Evolutionary conservation across 495 filamentous ascomycete genomes (phyloP), one percentile per base, ranked within the genome.

Genomic region (Pyrenopolyporus hunteri): DNA sequence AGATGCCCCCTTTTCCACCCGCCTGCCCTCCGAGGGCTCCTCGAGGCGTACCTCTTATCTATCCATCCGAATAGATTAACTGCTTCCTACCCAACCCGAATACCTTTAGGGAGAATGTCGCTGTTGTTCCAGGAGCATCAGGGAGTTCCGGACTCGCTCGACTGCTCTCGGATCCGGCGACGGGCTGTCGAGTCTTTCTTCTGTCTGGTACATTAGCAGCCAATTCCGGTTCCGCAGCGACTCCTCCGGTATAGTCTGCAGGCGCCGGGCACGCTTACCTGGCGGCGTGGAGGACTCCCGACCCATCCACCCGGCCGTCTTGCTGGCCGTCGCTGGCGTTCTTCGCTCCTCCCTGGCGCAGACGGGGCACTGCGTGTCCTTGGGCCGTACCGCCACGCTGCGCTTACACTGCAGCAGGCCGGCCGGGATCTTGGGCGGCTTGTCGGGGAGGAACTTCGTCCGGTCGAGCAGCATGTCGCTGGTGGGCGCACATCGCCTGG

Each of bases 391-490:
- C 4, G 66, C 68, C 28, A 6, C 22, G 8, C 22, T 29, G 17
- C 43, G 5, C 10, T 57, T 54, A 46, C 69, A 71, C 6, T 33
- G 14, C 7, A 60, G 29, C 0, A 63, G 1, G 2, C 68, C 60
- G 0, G 61, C 37, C 1, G 58, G 65, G 1, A 55, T 16, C 37
- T 56, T 61, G 5, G 58, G 42, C 23, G 9, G 48, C 6, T 23
- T 47, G 28, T 56, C 48, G 1, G 66, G 68, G 9, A 69, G 52
- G 39, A 59, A 62, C 22, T 66, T 57, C 1, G 66, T 19, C 45
- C 57, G 36, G 5, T 47, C 37, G 0, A 69, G 56, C 10, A 48
- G 8, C 5, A 56, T 40, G 19, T 71, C 63, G 6, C 32, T 59
- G 0, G 25, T 47, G 1, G 59, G 48, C 0, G 8, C 19, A 22